Base-by-base conservation (phyloP, 805 yeast genomes). In the Myxozyma neotropica region DNA sequence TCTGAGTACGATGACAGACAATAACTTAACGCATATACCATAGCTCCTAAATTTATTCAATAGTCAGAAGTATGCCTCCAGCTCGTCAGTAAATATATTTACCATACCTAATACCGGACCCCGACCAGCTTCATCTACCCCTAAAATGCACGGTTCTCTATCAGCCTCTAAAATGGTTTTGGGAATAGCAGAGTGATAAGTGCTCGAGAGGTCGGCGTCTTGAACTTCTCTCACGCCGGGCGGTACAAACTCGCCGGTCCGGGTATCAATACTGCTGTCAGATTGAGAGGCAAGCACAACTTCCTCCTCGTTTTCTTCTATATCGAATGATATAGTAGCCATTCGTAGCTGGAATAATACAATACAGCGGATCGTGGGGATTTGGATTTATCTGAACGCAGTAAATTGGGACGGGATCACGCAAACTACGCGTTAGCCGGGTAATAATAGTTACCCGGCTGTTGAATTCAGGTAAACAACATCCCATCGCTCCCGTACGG, bases 41-140 rank as follows among this genome's bases (percentile, higher is more conserved):
- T 94, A 0, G 98, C 96, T 3, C 68, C 67, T 62, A n/a, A 5
- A 33, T 3, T 12, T 15, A 17, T 35, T 24, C 21, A 27, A 26
- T 26, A 44, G 4, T 38, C 43, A 38, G 43, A 38, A n/a, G 10
- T n/a, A 10, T 38, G 8, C 13, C 4, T 4, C 10, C 21, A 27
- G 29, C 35, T 17, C 31, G 33, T 56, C 33, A 56, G 42, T 40
- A 24, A 2, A 12, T 12, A 6, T 17, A 17, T 35, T n/a, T 8
- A 15, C 26, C 57, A 10, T 53, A 0, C 99, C 99, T 42, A 95
- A 69, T 0, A 95, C 97, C 0, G 99, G 99, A 0, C 99, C 99
- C 66, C 99, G 80, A 0, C 99, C 99, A 0, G 99, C 99, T 72
- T 94, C 99, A 73, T 94, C 99, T 0, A 94, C 96, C 0, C 99